Evolutionary conservation across 2,329 filamentous ascomycete species (phyloP).

Genomic region (Ambrosiella xylebori): DNA sequence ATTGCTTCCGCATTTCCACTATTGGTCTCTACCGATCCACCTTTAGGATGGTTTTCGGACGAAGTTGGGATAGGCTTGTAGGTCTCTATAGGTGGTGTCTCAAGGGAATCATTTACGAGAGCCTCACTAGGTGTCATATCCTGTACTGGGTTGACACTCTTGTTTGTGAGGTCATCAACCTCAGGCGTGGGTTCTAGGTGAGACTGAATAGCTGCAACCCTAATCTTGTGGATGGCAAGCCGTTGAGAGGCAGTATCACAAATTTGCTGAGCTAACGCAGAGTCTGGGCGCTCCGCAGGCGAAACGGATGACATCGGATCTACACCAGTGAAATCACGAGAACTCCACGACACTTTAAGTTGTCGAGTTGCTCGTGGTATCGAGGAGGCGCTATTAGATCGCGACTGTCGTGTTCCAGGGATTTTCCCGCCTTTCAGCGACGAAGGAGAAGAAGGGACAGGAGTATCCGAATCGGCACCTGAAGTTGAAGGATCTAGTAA

Average conservation of each 20-base stretch:
- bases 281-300: slow-evolving; percentile 15
- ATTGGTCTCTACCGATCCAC: no score
- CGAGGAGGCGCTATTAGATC: slow-evolving; percentile 28
- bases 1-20: no score
- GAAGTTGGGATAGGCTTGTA: no score
- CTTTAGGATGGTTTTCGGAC: no score
- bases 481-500: not conserved
- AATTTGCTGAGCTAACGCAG: slow-evolving; percentile 14
- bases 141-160: not conserved
- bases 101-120: no score
- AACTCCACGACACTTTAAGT: slow-evolving; percentile 35
- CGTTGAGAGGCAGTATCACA: not conserved
- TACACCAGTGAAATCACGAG: slow-evolving; percentile 31
- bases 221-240: slow-evolving; percentile 3
- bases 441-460: not conserved
- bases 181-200: slow-evolving; percentile 20
- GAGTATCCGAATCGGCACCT: not conserved
- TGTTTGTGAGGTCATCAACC: slow-evolving; percentile 24
- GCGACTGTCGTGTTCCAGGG: not conserved
- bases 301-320: not conserved
- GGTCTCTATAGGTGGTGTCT: no score
- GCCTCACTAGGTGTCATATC: not conserved
- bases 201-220: slow-evolving; percentile 10
- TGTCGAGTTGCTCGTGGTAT: slow-evolving; percentile 32
- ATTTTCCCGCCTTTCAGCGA: not conserved